Percentiles rank a stretch among this genome's conserved stretches.
These are phyloP conservation scores for Cladophialophora immunda DNA, from an alignment of 2,329 filamentous ascomycete species.

Conservation along the genomic window DNA sequence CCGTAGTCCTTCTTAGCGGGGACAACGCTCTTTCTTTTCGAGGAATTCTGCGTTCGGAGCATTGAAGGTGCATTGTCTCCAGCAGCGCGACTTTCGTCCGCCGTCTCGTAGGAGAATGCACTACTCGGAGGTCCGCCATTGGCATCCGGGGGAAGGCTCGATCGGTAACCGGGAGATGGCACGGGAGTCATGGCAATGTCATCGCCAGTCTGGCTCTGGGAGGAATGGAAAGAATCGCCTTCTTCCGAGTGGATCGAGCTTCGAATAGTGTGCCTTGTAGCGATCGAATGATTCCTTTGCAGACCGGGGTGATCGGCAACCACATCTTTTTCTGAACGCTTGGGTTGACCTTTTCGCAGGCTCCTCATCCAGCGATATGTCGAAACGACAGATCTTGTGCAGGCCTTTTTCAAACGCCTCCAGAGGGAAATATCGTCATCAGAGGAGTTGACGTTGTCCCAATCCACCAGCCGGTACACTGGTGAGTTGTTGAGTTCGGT, in stretches of 20 bases:
- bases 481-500: constrained; percentile 96
- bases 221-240: constrained; percentile 61
- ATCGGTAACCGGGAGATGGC: constrained; percentile 65
- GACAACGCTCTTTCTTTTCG: constrained; percentile 35
- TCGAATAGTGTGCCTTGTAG: constrained; percentile 66
- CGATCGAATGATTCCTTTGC: constrained; percentile 71
- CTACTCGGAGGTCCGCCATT: constrained; percentile 41
- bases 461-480: constrained; percentile 86
- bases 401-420: constrained; percentile 91
- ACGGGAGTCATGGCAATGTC: constrained; percentile 97
- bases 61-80: constrained; percentile 34
- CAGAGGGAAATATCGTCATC: constrained; percentile 86
- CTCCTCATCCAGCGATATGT: constrained; percentile 59
- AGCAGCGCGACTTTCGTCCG: constrained; percentile 30
- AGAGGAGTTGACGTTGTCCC: constrained; percentile 91
- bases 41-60: constrained; percentile 27
- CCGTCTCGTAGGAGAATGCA: constrained; percentile 42
- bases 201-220: constrained; percentile 58
- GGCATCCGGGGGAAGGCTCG: constrained; percentile 29
- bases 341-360: constrained; percentile 53
- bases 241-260: constrained; percentile 63
- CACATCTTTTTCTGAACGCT: constrained; percentile 59
- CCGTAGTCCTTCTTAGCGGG: constrained; percentile 65
- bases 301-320: constrained; percentile 56
- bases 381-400: constrained; percentile 68